phyloP scores from a whole-genome alignment of 495 filamentous ascomycete genomes.

The Penicillium steckii region DNA sequence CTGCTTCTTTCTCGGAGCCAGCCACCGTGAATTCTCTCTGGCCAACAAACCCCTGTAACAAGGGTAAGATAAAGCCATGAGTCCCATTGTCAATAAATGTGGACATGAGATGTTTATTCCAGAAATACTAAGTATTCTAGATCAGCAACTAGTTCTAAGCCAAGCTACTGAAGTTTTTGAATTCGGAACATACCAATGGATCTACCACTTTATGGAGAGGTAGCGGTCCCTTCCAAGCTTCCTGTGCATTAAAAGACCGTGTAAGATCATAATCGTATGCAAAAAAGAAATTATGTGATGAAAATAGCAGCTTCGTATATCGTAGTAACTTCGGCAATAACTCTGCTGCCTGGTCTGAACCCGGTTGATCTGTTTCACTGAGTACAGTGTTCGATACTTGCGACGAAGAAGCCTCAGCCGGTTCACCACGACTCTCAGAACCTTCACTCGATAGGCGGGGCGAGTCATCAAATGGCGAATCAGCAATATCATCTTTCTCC shows the following conservation, averaged over 20 bases:
- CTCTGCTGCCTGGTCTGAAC: conserved; percentile 30
- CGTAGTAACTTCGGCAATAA: conserved; percentile 82
- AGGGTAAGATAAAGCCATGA: conserved; percentile 66
- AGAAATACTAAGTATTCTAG: conserved; percentile 71
- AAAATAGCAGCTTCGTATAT: conserved; percentile 76
- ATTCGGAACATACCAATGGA: conserved; percentile 51
- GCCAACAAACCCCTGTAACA: conserved; percentile 95
- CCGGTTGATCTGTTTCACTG: conserved; percentile 28
- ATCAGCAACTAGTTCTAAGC: neutral
- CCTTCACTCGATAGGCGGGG: conserved; percentile 11
- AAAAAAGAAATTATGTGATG: conserved; percentile 84
- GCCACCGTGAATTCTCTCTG: conserved; percentile 75
- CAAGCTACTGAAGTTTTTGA: conserved; percentile 14
- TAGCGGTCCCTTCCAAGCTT: conserved; percentile 36
- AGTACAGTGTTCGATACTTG: conserved; percentile 34
- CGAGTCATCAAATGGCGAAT: conserved; percentile 23
- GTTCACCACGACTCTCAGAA: neutral
- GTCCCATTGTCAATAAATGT: conserved; percentile 69
- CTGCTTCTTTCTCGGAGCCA: conserved; percentile 16
- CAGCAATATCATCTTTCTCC: conserved; percentile 23
- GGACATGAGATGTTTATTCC: conserved; percentile 75
- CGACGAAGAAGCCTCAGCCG: neutral
- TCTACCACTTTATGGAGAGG: conserved; percentile 75
- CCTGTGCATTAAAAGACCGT: conserved; percentile 53
- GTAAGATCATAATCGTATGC: conserved; percentile 92